Percentiles rank a stretch among this genome's conserved stretches.
These are phyloP conservation scores for Dryas drummondii DNA, from an alignment of 306 rosid species.

Conservation along the genomic window DNA sequence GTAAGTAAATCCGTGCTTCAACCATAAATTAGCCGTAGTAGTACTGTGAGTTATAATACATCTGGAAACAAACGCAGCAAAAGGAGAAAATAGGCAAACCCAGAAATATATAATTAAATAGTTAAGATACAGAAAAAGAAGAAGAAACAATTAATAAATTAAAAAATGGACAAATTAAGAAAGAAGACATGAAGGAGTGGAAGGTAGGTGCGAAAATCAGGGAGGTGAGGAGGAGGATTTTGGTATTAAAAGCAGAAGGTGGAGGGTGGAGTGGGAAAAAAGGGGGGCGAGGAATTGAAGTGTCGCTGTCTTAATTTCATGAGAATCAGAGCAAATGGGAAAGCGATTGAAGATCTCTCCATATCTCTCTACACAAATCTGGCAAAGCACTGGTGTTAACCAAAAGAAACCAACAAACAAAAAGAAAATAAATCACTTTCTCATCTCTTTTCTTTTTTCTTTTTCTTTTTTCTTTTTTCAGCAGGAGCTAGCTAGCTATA, in stretches of 20 bases:
- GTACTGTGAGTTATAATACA: not conserved
- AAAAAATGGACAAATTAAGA: too few species aligned
- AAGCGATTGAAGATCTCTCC: constrained; percentile 60
- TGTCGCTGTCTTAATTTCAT: constrained; percentile 61
- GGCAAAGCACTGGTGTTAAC: constrained; percentile 25
- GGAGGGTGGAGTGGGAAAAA: constrained; percentile 11
- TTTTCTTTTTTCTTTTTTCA: constrained; percentile 17
- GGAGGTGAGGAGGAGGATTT: constrained; percentile 27
- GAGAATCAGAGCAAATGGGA: constrained; percentile 58
- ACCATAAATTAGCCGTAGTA: not conserved
- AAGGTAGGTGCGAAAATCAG: constrained; percentile 32
- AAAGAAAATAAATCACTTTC: not conserved
- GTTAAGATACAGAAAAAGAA: too few species aligned
- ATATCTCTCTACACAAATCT: constrained; percentile 45
- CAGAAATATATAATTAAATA: not conserved
- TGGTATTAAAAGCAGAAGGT: not conserved
- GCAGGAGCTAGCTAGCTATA: not conserved
- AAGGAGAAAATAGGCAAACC: not conserved
- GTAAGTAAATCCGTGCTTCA: constrained; percentile 3
- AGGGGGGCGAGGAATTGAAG: constrained; percentile 19
- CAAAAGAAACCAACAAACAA: constrained; percentile 23
- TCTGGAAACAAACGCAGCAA: too few species aligned
- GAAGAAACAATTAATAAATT: too few species aligned
- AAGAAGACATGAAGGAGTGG: constrained; percentile 4
- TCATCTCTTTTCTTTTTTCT: constrained; percentile 6